Evolutionary conservation across 108 stramenopile genomes (phyloP).

Genomic region (Conticribra weissflogii): DNA sequence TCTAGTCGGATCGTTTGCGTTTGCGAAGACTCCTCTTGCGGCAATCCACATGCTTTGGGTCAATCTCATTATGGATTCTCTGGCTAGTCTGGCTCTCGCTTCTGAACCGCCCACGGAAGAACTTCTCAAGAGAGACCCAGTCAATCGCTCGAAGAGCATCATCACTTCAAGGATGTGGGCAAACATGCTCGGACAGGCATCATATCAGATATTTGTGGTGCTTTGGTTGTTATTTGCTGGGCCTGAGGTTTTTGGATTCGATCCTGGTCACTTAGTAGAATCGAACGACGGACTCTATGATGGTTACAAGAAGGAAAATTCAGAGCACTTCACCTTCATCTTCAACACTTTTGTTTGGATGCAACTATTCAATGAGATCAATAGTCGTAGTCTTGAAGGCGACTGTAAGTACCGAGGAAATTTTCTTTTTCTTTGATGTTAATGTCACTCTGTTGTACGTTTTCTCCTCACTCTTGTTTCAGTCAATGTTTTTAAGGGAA

Average conservation of each 20-base stretch:
- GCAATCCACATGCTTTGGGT: slow-evolving; percentile 98
- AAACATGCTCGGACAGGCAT: slow-evolving; percentile 91
- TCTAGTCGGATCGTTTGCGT: slow-evolving; percentile 86
- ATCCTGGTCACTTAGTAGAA: slow-evolving; percentile 59
- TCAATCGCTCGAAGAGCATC: slow-evolving; percentile 79
- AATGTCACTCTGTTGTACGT: neutral
- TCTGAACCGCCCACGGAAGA: slow-evolving; percentile 91
- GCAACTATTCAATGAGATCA: slow-evolving; percentile 98
- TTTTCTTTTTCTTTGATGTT: neutral
- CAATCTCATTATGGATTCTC: slow-evolving; percentile 98
- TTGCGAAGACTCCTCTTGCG: slow-evolving; percentile 89
- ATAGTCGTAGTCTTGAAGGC: slow-evolving; percentile 85
- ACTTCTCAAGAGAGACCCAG: slow-evolving; percentile 80
- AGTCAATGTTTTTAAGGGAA: slow-evolving; percentile 85
- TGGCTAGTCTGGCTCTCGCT: slow-evolving; percentile 96
- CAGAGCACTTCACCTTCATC: slow-evolving; percentile 88
- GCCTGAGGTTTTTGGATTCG: slow-evolving; percentile 58
- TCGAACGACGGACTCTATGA: slow-evolving; percentile 32
- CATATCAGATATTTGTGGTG: slow-evolving; percentile 82
- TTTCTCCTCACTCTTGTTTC: slow-evolving; percentile 10
- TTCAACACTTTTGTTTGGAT: slow-evolving; percentile 99
- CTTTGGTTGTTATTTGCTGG: slow-evolving; percentile 76
- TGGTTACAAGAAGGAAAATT: slow-evolving; percentile 56
- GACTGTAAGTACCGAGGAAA: slow-evolving; percentile 55
- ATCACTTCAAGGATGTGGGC: slow-evolving; percentile 88